phyloP scores from a whole-genome alignment of 2,329 filamentous ascomycete genomes.

The Fusarium caatingaense region DNA sequence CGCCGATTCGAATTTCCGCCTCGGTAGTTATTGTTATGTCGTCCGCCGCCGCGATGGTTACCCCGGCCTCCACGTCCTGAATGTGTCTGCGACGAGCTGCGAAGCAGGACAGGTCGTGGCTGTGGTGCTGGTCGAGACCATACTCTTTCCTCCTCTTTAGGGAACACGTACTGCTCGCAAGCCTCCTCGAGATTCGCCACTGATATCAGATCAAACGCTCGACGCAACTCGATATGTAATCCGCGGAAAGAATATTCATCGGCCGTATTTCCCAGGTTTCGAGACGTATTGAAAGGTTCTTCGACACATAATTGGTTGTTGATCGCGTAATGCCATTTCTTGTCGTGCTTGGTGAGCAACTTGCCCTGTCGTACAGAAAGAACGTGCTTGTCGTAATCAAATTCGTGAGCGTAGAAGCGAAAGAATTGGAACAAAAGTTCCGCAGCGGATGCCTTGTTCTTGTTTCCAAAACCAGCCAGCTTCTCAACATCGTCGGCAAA shows the following conservation, averaged over 20 bases:
- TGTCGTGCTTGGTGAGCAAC: constrained; percentile 82
- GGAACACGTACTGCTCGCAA: constrained; percentile 89
- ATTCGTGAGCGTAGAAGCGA: constrained; percentile 91
- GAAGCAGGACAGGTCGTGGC: constrained; percentile 66
- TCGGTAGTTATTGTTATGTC: constrained; percentile 59
- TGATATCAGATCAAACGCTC: constrained; percentile 86
- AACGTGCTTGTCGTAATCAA: constrained; percentile 86
- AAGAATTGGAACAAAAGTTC: constrained; percentile 96
- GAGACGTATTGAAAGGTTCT: constrained; percentile 90
- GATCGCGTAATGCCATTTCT: constrained; percentile 83
- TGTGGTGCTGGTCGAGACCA: constrained; percentile 68
- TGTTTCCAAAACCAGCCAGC: constrained; percentile 77
- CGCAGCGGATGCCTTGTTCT: constrained; percentile 85
- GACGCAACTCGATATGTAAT: constrained; percentile 87
- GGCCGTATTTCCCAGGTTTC: constrained; percentile 95
- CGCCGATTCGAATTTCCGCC: constrained; percentile 61
- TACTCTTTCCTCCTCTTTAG: constrained; percentile 79
- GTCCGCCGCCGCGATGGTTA: constrained; percentile 60
- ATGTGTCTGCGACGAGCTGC: constrained; percentile 71
- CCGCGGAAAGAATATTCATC: constrained; percentile 95
- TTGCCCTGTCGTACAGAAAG: constrained; percentile 87
- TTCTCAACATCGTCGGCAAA: constrained; percentile 89
- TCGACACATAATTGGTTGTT: constrained; percentile 94
- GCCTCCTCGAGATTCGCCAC: constrained; percentile 83
- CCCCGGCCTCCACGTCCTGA: constrained; percentile 61